Evolutionary conservation across 441 rosid species (phyloP).

Genomic region (Capsella rubella): DNA sequence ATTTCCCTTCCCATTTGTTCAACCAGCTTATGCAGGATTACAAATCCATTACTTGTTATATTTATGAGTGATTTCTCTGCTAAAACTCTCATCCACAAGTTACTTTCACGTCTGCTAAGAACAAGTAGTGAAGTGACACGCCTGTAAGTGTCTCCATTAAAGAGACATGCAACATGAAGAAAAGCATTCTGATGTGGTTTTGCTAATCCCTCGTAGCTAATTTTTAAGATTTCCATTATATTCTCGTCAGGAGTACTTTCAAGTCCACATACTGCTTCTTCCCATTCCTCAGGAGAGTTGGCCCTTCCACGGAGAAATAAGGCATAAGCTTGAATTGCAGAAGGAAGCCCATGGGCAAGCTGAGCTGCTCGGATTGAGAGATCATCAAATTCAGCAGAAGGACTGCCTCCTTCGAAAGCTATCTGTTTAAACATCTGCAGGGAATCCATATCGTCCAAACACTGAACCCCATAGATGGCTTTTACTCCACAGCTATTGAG

Average conservation of each 20-base stretch:
- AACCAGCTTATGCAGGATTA: constrained; percentile 49
- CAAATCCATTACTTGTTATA: neutral
- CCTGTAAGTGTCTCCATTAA: constrained; percentile 26
- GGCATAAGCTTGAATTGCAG: constrained; percentile 41
- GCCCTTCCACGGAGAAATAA: constrained; percentile 25
- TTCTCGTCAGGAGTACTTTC: constrained; percentile 10
- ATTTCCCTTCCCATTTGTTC: constrained; percentile 44
- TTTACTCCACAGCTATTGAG: constrained; percentile 27
- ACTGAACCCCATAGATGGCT: constrained; percentile 20
- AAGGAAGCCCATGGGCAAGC: constrained; percentile 47
- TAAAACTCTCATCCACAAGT: constrained; percentile 30
- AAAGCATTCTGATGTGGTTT: neutral
- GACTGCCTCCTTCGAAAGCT: constrained; percentile 39
- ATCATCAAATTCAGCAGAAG: neutral
- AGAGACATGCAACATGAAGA: constrained; percentile 31
- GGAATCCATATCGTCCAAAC: constrained; percentile 26
- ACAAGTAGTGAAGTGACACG: constrained; percentile 9
- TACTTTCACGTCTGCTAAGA: neutral
- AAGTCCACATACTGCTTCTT: constrained; percentile 21
- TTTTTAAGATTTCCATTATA: neutral
- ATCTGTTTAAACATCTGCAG: constrained; percentile 33
- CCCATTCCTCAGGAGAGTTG: constrained; percentile 28
- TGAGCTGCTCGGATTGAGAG: constrained; percentile 8
- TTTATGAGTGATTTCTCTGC: constrained; percentile 41
- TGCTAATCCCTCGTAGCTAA: neutral